Percentiles rank a stretch among this genome's conserved stretches.
phyloP scores from a whole-genome alignment of 1,284 basidiomycete species.

The Fomitopsis betulina region DNA sequence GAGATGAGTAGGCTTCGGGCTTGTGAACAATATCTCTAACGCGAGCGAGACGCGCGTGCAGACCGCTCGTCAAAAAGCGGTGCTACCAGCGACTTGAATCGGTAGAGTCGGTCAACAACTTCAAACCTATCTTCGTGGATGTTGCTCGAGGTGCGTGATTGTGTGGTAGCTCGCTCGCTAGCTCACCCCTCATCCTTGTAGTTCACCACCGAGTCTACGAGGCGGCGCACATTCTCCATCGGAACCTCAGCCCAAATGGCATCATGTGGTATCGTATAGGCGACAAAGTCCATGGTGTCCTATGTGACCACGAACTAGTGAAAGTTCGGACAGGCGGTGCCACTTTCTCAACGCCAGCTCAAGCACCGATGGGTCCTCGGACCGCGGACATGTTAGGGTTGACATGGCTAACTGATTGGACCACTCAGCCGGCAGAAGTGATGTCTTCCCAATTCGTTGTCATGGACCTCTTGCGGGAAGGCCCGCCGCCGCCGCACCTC shows the following conservation, averaged over 20 bases:
- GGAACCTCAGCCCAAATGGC: constrained; percentile 26
- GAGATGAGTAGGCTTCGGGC: no score
- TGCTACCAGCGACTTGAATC: neutral
- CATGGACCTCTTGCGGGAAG: constrained; percentile 15
- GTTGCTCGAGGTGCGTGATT: neutral
- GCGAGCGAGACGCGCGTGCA: neutral
- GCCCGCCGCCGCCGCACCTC: constrained; percentile 13
- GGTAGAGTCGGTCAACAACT: neutral
- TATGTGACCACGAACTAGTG: constrained; percentile 25
- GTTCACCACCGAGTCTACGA: constrained; percentile 7
- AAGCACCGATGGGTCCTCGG: no score
- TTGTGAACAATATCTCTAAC: neutral
- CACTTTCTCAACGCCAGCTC: neutral
- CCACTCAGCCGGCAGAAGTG: no score
- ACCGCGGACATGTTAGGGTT: no score
- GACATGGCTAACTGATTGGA: no score
- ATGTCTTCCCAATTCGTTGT: no score
- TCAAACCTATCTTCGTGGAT: neutral
- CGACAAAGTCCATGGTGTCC: constrained; percentile 14
- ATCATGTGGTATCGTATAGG: constrained; percentile 19
- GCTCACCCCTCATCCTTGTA: neutral
- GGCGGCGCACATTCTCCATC: constrained; percentile 13
- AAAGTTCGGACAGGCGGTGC: neutral
- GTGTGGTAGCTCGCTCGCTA: neutral
- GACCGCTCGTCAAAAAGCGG: neutral